phyloP scores from a whole-genome alignment of 345 rosid species.

The Tarenaya hassleriana region DNA sequence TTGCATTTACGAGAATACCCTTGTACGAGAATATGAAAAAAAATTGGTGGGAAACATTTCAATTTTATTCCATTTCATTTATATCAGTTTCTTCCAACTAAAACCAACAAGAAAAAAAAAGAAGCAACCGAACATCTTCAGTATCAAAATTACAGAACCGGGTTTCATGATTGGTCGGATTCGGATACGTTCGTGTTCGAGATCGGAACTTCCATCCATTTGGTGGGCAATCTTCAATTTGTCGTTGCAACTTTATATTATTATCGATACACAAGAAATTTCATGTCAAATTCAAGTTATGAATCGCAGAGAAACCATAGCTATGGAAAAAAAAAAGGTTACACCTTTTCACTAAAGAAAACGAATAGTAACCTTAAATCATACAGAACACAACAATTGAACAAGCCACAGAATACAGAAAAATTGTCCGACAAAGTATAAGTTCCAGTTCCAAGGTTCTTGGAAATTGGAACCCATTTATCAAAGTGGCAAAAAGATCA shows the following conservation, averaged over 20 bases:
- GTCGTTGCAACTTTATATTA: neutral
- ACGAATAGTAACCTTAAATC: constrained; percentile 7
- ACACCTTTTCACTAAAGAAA: no score
- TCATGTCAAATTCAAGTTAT: no score
- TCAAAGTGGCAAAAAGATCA: no score
- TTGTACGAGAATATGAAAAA: neutral
- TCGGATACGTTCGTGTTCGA: no score
- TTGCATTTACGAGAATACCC: constrained; percentile 21
- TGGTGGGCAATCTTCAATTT: neutral
- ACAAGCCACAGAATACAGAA: no score
- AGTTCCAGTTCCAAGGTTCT: constrained; percentile 8
- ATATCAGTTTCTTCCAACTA: constrained; percentile 18
- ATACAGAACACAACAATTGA: neutral
- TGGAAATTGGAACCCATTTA: neutral
- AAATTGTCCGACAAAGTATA: neutral
- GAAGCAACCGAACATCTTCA: neutral
- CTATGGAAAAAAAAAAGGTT: no score
- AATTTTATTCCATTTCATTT: neutral
- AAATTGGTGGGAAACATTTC: constrained; percentile 30
- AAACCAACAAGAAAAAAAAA: constrained; percentile 12
- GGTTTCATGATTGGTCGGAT: neutral
- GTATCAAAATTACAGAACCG: neutral
- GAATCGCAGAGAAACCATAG: no score
- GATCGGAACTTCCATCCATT: neutral
- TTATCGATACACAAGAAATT: no score